Base-by-base conservation (phyloP, 2,329 filamentous ascomycete genomes). In the Thelonectria rubi region DNA sequence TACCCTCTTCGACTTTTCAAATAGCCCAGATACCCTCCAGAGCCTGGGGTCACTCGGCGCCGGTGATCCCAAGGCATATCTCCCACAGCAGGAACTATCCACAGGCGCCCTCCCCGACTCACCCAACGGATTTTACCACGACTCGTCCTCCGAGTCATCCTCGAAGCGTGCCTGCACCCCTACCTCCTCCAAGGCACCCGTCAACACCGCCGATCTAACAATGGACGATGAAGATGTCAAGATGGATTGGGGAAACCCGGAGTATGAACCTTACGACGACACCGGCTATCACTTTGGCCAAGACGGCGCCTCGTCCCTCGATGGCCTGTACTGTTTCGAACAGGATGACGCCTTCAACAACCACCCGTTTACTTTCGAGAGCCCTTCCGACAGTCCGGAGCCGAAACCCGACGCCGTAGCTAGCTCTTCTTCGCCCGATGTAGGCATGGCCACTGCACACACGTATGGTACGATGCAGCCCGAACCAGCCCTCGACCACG, bases 381-480 rank as follows among this genome's bases (percentile, higher is more conserved):
- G 84, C 67, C 82, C 83, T 9, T 82, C 84, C 2, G 86, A 82
- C 66, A 89, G 85, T 62, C 85, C 87, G 6, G 81, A 79, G 58
- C 77, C 76, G 9, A 49, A 69, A 14, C 69, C 64, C 34, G 65
- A 59, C 11, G 63, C 60, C 14, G 72, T 64, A 37, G 54, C 64
- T 10, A 72, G 78, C 56, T 79, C 82, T 65, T 76, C 79, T 9
- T 83, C 80, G 7, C 77, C 77, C n/a, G 72, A 69, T 48, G 82
- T 81, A n/a, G n/a, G n/a, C n/a, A n/a, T n/a, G 77, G 75, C 78
- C 32, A 76, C 70, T 26, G 76, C 78, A 62, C 77, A 80, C 62
- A 72, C 76, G 2, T 73, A 76, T 51, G 74, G 68, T 53, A 67
- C 73, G 4, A 66, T 63, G 15, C 73, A 68, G 55, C 32, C 66